phyloP scores from a whole-genome alignment of 345 rosid genomes.

The Eucalyptus marginata region DNA sequence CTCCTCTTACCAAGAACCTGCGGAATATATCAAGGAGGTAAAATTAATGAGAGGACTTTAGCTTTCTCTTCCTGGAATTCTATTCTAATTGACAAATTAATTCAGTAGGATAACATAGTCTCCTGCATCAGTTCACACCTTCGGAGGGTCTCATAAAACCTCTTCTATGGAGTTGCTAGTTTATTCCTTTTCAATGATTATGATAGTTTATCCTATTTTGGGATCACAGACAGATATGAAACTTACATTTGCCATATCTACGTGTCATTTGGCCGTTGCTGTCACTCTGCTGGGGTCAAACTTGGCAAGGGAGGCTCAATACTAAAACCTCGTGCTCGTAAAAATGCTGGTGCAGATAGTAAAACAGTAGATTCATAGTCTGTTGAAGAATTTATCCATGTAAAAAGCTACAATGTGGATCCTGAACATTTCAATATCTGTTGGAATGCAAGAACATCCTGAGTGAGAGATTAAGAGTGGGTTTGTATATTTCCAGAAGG shows the following conservation, averaged over 20 bases:
- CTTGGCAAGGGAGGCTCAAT: background rate
- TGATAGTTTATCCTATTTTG: background rate
- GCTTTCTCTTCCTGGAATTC: background rate
- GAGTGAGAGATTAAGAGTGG: background rate
- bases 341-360: background rate
- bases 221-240: background rate
- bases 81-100: background rate
- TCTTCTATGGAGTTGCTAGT: background rate
- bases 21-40: too few relatives aligned
- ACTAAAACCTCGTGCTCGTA: background rate
- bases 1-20: too few relatives aligned
- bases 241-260: background rate
- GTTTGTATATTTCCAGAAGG: too few relatives aligned
- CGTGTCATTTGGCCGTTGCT: background rate
- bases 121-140: background rate
- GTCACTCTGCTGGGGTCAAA: background rate
- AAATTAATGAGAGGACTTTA: too few relatives aligned
- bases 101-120: background rate
- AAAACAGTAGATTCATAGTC: background rate
- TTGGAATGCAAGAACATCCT: conserved; percentile 60
- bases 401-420: background rate
- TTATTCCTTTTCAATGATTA: background rate
- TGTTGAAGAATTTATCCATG: background rate
- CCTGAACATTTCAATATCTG: background rate
- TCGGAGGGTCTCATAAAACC: background rate